Evolutionary conservation across 140 eudicot genomes (phyloP).

Genomic region (Oenanthe javanica): DNA sequence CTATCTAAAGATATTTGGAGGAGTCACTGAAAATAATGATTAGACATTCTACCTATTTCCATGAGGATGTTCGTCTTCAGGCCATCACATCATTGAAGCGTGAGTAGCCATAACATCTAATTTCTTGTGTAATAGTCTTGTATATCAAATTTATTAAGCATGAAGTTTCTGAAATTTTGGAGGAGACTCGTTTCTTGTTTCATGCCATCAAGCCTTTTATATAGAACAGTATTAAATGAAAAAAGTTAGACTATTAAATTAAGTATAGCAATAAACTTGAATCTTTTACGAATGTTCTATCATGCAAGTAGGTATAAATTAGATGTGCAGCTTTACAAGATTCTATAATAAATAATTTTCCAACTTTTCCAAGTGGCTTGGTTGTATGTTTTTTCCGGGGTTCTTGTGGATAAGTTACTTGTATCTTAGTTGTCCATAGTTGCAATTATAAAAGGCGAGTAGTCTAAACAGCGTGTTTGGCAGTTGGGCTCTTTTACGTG

Average conservation of each 20-base stretch:
- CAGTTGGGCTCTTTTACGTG: not conserved
- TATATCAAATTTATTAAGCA: not conserved
- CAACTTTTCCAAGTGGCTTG: not conserved
- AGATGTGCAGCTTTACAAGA: not conserved
- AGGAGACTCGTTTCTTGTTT: not conserved
- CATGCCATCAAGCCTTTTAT: not conserved
- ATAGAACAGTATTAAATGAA: not conserved
- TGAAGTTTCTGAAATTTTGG: not conserved
- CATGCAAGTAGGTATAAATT: no score
- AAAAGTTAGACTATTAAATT: not conserved
- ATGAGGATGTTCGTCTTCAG: conserved; percentile 98
- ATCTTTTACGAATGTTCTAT: not conserved
- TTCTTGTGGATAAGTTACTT: not conserved
- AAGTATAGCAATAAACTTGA: not conserved
- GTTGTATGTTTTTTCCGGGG: not conserved
- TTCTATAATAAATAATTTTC: no score
- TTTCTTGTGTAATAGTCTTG: not conserved
- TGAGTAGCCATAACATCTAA: conserved; percentile 27
- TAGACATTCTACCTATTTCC: conserved; percentile 79
- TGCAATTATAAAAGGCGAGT: not conserved
- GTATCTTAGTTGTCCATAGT: not conserved
- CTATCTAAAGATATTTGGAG: conserved; percentile 61
- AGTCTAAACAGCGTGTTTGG: not conserved
- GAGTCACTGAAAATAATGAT: conserved; percentile 78
- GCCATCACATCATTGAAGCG: conserved; percentile 76